phyloP scores from a whole-genome alignment of 2,329 filamentous ascomycete genomes.

The Penicillium sp. region DNA sequence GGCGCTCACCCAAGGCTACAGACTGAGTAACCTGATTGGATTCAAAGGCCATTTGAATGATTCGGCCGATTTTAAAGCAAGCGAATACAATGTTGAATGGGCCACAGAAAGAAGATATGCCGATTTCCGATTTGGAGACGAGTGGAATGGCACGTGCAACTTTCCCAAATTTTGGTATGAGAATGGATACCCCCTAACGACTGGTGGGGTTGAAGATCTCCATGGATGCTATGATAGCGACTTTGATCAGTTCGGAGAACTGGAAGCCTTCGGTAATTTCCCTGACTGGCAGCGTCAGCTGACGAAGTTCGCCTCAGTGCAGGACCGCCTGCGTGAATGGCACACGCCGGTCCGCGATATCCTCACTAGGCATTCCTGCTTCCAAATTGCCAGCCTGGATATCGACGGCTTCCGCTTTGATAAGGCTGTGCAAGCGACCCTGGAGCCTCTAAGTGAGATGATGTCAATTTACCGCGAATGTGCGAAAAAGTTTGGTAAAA shows the following conservation, averaged over 20 bases:
- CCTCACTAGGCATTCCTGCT: conserved; percentile 62
- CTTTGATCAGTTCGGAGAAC: conserved; percentile 66
- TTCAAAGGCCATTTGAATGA: conserved; percentile 62
- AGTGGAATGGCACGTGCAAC: conserved; percentile 54
- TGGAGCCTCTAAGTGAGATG: conserved; percentile 61
- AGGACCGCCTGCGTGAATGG: conserved; percentile 68
- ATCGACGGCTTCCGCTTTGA: conserved; percentile 68
- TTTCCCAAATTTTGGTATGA: conserved; percentile 65
- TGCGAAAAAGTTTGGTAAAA: conserved; percentile 56
- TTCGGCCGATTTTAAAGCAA: conserved; percentile 55
- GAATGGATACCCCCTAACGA: conserved; percentile 53
- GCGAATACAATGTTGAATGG: conserved; percentile 61
- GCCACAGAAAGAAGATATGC: conserved; percentile 56
- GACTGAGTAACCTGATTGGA: conserved; percentile 61
- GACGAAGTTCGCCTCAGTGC: conserved; percentile 66
- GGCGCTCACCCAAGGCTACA: not conserved
- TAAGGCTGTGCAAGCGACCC: conserved; percentile 64
- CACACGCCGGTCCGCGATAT: conserved; percentile 57
- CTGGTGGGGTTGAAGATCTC: conserved; percentile 48
- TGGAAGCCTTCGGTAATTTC: conserved; percentile 63
- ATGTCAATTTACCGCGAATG: conserved; percentile 59
- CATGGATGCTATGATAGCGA: conserved; percentile 62
- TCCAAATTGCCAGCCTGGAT: conserved; percentile 61
- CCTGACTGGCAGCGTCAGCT: conserved; percentile 65
- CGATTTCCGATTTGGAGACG: conserved; percentile 59